phyloP scores from a whole-genome alignment of 2,329 filamentous ascomycete species.

The Fusarium austroafricanum region DNA sequence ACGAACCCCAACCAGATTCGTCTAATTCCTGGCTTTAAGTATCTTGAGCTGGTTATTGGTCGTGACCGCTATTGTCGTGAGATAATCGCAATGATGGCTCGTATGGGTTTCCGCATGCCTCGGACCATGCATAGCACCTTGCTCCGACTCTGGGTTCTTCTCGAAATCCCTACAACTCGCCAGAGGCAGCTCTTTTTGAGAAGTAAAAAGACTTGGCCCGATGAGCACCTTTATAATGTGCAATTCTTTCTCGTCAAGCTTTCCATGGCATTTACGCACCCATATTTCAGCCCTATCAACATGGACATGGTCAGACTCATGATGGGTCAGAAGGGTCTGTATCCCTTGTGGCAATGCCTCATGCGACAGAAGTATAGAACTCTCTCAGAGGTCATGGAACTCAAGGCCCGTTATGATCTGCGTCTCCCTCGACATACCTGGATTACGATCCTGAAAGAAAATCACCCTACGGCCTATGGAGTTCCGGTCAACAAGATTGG shows the following conservation, averaged over 20 bases:
- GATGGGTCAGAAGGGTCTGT: constrained; percentile 68
- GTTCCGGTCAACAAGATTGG: constrained; percentile 67
- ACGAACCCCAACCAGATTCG: constrained; percentile 52
- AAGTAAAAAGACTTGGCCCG: constrained; percentile 65
- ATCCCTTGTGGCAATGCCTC: constrained; percentile 69
- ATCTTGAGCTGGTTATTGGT: constrained; percentile 73
- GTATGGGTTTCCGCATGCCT: constrained; percentile 68
- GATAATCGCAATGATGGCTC: constrained; percentile 71
- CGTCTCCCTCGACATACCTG: constrained; percentile 51
- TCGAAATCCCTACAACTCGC: constrained; percentile 71
- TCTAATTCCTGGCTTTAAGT: constrained; percentile 71
- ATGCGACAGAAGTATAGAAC: constrained; percentile 64
- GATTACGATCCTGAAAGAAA: constrained; percentile 33
- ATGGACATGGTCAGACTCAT: constrained; percentile 67
- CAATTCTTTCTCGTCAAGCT: constrained; percentile 79
- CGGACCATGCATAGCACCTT: constrained; percentile 59
- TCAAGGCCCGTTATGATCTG: constrained; percentile 70
- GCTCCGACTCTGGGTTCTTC: constrained; percentile 78
- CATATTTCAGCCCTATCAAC: constrained; percentile 64
- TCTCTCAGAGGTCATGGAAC: constrained; percentile 63
- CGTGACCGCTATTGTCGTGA: constrained; percentile 68
- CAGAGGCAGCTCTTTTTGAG: constrained; percentile 66
- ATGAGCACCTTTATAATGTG: constrained; percentile 69
- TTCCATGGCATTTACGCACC: constrained; percentile 75
- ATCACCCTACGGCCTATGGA: constrained; percentile 56